Evolutionary conservation across 2,329 filamentous ascomycete genomes (phyloP).

Genomic region (Alternaria sp.): DNA sequence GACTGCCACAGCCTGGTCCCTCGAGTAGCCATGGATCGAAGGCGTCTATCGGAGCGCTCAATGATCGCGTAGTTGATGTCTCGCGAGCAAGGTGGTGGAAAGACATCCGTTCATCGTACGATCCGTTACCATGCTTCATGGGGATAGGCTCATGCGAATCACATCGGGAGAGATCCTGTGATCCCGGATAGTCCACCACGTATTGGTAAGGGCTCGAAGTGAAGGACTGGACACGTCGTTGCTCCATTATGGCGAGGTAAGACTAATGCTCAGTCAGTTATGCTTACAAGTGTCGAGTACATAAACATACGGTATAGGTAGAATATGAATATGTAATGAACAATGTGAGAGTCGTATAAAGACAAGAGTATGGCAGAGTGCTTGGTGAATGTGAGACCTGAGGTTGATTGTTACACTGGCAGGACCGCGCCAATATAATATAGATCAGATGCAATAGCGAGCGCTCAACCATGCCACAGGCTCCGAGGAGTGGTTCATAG

Average conservation of each 20-base stretch:
- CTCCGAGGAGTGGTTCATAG: conserved; percentile 4
- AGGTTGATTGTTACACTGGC: not conserved
- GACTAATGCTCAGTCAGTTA: conserved; percentile 1
- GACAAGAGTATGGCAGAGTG: not conserved
- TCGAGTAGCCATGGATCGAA: conserved; percentile 24
- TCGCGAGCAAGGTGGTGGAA: conserved; percentile 4
- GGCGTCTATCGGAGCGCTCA: conserved; percentile 7
- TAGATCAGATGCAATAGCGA: conserved; percentile 10
- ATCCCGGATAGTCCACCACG: conserved; percentile 4
- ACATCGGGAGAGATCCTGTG: not conserved
- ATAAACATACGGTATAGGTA: not conserved
- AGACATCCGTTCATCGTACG: conserved; percentile 6
- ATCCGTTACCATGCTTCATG: conserved; percentile 6
- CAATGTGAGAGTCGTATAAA: not conserved
- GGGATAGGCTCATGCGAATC: conserved; percentile 1
- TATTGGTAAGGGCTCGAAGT: conserved; percentile 14
- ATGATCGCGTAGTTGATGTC: not conserved
- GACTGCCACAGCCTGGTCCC: conserved; percentile 8
- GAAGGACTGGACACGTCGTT: conserved; percentile 12
- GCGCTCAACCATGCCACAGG: not conserved
- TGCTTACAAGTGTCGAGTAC: not conserved
- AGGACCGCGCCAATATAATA: conserved; percentile 10
- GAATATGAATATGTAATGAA: not conserved
- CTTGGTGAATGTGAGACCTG: not conserved
- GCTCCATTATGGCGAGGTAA: conserved; percentile 10